Conservation (phyloP, 1,139 yeast genomes). For the Eremothecium sinecaudum region DNA sequence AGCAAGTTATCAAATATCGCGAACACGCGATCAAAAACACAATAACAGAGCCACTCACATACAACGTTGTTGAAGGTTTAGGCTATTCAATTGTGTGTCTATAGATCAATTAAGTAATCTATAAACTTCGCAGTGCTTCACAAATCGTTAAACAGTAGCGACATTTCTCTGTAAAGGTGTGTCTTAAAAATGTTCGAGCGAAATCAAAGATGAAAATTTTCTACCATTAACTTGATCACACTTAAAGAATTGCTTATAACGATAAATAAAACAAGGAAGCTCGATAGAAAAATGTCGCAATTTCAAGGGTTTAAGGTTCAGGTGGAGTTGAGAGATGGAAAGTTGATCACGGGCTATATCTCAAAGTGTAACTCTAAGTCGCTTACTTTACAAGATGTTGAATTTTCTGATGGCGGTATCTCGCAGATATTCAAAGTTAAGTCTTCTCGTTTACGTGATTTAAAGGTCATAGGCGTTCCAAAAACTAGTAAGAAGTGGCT, state of each 20-base stretch:
- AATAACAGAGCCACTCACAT: no score
- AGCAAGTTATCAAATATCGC: no score
- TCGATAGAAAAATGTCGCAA: conserved; percentile 21
- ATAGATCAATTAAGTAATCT: no score
- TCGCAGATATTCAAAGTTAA: conserved; percentile 30
- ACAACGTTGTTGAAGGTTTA: no score
- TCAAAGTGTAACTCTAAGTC: conserved; percentile 29
- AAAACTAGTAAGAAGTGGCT: conserved; percentile 12
- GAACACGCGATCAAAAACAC: no score
- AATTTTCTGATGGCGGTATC: conserved; percentile 29
- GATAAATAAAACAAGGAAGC: neutral
- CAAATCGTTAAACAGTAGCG: no score
- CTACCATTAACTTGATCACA: neutral
- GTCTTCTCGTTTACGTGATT: conserved; percentile 29
- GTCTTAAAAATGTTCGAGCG: no score
- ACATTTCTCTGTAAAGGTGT: no score
- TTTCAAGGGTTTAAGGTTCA: conserved; percentile 29
- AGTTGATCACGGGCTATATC: conserved; percentile 27
- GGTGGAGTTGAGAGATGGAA: conserved; percentile 30
- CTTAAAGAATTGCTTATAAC: neutral
- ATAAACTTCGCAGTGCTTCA: no score
- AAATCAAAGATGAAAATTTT: neutral
- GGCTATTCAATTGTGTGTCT: no score
- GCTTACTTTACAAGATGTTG: conserved; percentile 26
- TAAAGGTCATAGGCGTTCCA: conserved; percentile 32